These are phyloP conservation scores for Ailanthus altissimus DNA, from an alignment of 345 rosid genomes.

Conservation along the genomic window DNA sequence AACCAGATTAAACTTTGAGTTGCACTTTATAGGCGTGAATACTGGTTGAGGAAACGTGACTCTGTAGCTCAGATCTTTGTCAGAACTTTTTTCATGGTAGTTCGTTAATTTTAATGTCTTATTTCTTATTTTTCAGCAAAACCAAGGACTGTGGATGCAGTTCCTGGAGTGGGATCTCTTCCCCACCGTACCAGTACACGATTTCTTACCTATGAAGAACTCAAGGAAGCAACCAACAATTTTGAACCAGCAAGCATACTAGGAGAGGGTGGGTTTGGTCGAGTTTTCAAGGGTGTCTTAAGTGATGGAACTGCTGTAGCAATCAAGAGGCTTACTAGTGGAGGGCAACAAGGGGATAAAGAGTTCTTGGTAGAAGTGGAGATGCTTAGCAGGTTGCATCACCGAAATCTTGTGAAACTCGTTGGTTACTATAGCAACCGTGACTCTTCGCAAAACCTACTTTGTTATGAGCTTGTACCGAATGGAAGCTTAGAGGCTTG, in stretches of 20 bases:
- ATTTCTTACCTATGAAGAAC: slow-evolving; percentile 91
- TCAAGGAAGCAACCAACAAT: slow-evolving; percentile 91
- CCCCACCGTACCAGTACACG: slow-evolving; percentile 87
- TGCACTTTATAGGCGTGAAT: background rate
- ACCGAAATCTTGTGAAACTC: slow-evolving; percentile 98
- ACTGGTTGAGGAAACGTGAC: slow-evolving; percentile 1
- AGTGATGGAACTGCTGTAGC: slow-evolving; percentile 99
- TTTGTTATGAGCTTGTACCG: slow-evolving; percentile 96
- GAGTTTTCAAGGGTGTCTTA: slow-evolving; percentile 93
- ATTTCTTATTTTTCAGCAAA: slow-evolving; percentile 47
- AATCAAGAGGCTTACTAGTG: slow-evolving; percentile 85
- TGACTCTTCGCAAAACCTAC: slow-evolving; percentile 86
- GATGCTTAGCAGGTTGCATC: slow-evolving; percentile 99
- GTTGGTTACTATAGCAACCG: slow-evolving; percentile 92
- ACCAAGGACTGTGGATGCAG: slow-evolving; percentile 51
- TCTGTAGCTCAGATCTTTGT: background rate
- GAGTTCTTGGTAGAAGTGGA: slow-evolving; percentile 98
- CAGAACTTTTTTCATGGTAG: background rate
- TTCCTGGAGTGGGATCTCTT: slow-evolving; percentile 60
- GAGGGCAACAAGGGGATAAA: slow-evolving; percentile 96
- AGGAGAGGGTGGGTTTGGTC: slow-evolving; percentile 99
- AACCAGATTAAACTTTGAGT: background rate
- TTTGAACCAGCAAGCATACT: slow-evolving; percentile 80
- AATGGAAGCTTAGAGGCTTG: slow-evolving; percentile 97
- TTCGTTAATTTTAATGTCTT: slow-evolving; percentile 7